Evolutionary conservation across 2,329 filamentous ascomycete species (phyloP).

Genomic region (Diaporthe sp.): DNA sequence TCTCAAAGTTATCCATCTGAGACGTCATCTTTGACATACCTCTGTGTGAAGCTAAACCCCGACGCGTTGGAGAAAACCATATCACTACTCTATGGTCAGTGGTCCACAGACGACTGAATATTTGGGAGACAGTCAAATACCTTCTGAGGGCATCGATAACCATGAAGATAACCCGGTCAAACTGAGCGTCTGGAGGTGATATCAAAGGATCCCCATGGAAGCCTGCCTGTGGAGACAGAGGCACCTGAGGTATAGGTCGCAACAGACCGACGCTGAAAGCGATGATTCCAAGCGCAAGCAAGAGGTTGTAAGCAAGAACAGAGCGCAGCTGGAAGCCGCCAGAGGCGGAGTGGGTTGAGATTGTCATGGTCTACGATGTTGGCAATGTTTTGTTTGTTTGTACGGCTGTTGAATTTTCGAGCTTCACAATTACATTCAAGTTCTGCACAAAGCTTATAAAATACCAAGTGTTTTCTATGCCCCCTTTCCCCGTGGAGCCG

Average conservation of each 20-base stretch:
- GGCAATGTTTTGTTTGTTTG: neutral
- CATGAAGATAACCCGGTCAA: neutral
- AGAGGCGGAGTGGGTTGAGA: neutral
- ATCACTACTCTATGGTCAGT: neutral
- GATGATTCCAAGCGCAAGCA: neutral
- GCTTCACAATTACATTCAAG: neutral
- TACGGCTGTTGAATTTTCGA: neutral
- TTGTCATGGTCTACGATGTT: neutral
- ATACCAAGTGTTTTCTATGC: neutral
- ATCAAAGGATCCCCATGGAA: neutral
- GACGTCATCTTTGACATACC: neutral
- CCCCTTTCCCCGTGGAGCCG: neutral
- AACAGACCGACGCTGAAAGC: neutral
- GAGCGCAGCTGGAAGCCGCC: neutral
- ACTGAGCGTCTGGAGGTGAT: neutral
- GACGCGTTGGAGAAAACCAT: neutral
- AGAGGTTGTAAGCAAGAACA: neutral
- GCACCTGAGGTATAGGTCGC: neutral
- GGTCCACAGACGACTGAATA: neutral
- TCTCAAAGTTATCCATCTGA: neutral
- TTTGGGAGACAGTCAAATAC: neutral
- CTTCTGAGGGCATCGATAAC: neutral
- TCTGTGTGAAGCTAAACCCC: neutral
- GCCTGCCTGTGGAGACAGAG: neutral
- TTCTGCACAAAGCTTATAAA: neutral